Conservation (phyloP, 2,329 filamentous ascomycete genomes). For the Chaetothyriales sp. region DNA sequence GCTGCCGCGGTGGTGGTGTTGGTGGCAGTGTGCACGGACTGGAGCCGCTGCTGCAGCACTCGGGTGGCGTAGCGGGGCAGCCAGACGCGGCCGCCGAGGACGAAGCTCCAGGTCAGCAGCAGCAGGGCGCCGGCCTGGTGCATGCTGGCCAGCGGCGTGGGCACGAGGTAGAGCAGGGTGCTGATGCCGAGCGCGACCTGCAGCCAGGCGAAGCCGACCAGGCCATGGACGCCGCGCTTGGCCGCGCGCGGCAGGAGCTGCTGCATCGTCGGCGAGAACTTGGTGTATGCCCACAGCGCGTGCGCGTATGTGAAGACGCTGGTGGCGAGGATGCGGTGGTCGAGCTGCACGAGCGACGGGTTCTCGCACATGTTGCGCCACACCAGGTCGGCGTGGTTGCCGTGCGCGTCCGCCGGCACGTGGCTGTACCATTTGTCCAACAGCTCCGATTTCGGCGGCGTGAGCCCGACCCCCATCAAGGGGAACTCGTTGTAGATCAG, state of each 20-base stretch:
- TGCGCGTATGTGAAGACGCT: slow-evolving; percentile 76
- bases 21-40: neutral
- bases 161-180: slow-evolving; percentile 88
- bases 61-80: slow-evolving; percentile 36
- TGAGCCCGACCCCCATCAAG: slow-evolving; percentile 73
- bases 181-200: slow-evolving; percentile 80
- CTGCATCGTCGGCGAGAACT: slow-evolving; percentile 53
- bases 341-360: slow-evolving; percentile 84
- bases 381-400: slow-evolving; percentile 51
- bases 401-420: slow-evolving; percentile 51
- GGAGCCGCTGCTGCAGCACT: neutral
- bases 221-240: slow-evolving; percentile 57
- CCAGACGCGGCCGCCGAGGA: slow-evolving; percentile 66
- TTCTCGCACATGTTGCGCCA: slow-evolving; percentile 99
- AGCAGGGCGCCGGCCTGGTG: slow-evolving; percentile 87
- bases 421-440: slow-evolving; percentile 77
- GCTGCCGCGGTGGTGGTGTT: no score
- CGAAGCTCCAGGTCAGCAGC: slow-evolving; percentile 65
- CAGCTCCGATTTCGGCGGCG: slow-evolving; percentile 70
- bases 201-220: slow-evolving; percentile 67
- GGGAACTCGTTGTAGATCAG: slow-evolving; percentile 99
- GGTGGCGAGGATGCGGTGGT: slow-evolving; percentile 83
- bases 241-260: slow-evolving; percentile 42
- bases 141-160: slow-evolving; percentile 70
- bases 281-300: slow-evolving; percentile 66